Base-by-base conservation (phyloP, 345 rosid genomes). In the Brassica nigra region DNA sequence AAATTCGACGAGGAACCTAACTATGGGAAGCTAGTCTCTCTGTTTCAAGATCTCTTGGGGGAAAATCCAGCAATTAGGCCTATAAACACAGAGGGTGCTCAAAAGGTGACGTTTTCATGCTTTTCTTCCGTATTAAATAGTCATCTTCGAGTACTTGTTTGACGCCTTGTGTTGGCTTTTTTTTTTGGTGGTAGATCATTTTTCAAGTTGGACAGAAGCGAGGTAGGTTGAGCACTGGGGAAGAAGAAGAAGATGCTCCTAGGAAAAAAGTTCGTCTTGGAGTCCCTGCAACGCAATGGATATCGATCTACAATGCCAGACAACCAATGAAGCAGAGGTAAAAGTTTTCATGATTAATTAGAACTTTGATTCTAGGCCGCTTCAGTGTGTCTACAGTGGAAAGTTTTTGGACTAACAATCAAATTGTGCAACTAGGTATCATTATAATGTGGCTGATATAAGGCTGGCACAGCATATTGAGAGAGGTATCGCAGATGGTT, bases 251-350 rank as follows among this genome's bases (percentile, higher is more conserved):
- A 85, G 95, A 86, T 66, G 94, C 86, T 47, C 97, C 95, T 6
- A 89, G 87, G 88, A 96, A 93, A 89, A 96, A 90, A 78, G 89
- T 93, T 76, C 97, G 97, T n/a, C 61, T 89, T 47, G 98, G 99
- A 78, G 91, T 92, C 80, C 94, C 99, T 75, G 97, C 98, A 66
- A 89, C 91, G 0, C 99, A 96, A 73, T 93, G 98, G 99, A 93
- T 92, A 84, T 93, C 95, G 42, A 83, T 96, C 74, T 92, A 96
- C 86, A 93, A 89, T 88, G 97, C 99, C 42, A 90, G 95, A 71
- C 84, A 76, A 80, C 97, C 98, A 55, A 96, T 96, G 97, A 96
- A 96, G 78, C 99, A 96, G 86, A 90, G 98, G 97, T 93, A 85
- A 49, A 63, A 37, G 70, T 79, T n/a, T 44, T 71, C 62, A 69